Evolutionary conservation across 345 rosid genomes (phyloP), one percentile per base, ranked within the genome.

Genomic region (Nasturtium officinale): DNA sequence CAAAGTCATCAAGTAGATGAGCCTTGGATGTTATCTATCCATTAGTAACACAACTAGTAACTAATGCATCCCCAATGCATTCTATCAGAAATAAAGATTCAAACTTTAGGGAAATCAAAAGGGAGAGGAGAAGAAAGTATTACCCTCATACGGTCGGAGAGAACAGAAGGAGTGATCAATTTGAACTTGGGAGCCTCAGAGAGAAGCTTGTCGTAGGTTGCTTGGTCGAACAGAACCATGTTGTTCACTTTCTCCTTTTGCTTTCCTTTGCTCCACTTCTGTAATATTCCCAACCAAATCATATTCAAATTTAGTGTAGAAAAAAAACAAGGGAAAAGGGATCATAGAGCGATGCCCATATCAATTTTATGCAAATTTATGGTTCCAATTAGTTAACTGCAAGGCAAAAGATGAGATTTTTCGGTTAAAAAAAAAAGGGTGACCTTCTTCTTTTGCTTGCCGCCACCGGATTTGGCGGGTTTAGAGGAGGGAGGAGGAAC

Each of bases 221-320:
- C 84, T 40, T 80, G 87, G 33, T 82, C 87, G 43, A 86, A 84
- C 55, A 86, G 38, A 28, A 84, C 87, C 89, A 82, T 80, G 78
- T 83, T 86, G 86, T 84, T 86, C 76, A 85, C 86, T 67, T 86
- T 84, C 81, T 83, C 87, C 82, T 83, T 82, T 74, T 86, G 87
- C 75, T 84, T 82, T 38, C 87, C 89, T 76, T 82, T 82, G 82
- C 84, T 83, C 89, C 84, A 85, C 73, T 82, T 83, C 87, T 79
- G 78, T 42, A 37, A 23, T 3, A 48, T 33, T 33, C 59, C 29
- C 18, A 61, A 38, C 26, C 20, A 35, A 62, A 52, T 5, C 3
- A 46, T 0, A 30, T 4, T 21, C 61, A 29, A 13, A 16, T 4
- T 61, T 26, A 16, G 50, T 5, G 15, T 67, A 23, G 0, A 35